phyloP scores from a whole-genome alignment of 306 rosid genomes.

The Prunus davidiana region DNA sequence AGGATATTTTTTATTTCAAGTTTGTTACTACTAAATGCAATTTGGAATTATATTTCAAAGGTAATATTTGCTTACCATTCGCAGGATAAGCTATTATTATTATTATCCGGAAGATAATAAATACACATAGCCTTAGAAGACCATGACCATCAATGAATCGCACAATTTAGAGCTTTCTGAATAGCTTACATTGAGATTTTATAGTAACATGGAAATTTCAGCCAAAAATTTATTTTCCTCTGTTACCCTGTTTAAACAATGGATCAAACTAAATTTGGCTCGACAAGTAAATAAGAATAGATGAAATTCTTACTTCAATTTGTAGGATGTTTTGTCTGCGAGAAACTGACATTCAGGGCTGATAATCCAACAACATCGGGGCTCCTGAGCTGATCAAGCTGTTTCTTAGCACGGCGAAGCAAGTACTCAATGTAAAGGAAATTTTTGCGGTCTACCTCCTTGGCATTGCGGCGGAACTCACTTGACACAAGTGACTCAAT shows the following conservation, averaged over 20 bases:
- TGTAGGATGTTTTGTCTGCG: constrained; percentile 17
- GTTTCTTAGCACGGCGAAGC: constrained; percentile 70
- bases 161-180: neutral
- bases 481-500: constrained; percentile 57
- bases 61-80: neutral
- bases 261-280: neutral
- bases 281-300: neutral
- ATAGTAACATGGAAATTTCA: neutral
- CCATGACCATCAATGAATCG: too few relatives aligned
- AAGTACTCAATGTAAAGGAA: constrained; percentile 82
- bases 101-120: too few relatives aligned
- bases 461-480: constrained; percentile 65
- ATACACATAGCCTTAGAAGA: too few relatives aligned
- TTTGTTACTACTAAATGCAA: too few relatives aligned
- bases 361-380: constrained; percentile 62
- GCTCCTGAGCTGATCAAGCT: constrained; percentile 72
- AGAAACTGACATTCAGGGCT: constrained; percentile 35
- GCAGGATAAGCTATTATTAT: too few relatives aligned
- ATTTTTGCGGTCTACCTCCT: constrained; percentile 61
- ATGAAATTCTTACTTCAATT: constrained; percentile 13
- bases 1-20: too few relatives aligned
- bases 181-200: neutral
- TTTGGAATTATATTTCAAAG: neutral
- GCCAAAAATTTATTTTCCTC: neutral
- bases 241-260: neutral